Base-by-base conservation (phyloP, 2,329 filamentous ascomycete genomes). In the Didymella sp. region DNA sequence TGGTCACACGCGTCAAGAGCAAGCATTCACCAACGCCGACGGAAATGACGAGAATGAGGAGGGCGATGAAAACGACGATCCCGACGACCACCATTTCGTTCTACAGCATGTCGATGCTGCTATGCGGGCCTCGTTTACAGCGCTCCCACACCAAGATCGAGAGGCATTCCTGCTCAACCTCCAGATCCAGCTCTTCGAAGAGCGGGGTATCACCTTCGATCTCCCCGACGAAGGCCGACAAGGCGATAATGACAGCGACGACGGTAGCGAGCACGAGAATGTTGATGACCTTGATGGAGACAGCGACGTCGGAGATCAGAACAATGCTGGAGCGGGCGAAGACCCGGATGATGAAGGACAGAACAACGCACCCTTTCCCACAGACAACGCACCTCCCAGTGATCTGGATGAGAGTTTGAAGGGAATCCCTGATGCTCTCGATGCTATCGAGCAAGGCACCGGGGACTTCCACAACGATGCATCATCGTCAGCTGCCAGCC, bases 1-100 rank as follows among this genome's bases (percentile, higher is more conserved):
- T 3, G 71, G 70, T 5, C 53, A 50, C 5, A 70, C 64, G 1
- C 64, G 63, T 11, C 56, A 33, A 4, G 49, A 70, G 53, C 56
- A 64, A 44, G 12, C 48, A 37, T 8, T 15, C n/a, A n/a, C 27
- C 11, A 8, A 56, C 15, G 17, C 21, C 12, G n/a, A 49, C 4
- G 58, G 59, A 11, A 53, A 56, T 0, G 58, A 63, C 8, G 51
- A 63, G 1, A 58, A 60, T 4, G 56, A 56, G 1, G 47, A 57
- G 15, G 55, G 49, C 6, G 33, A 51, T 11, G 51, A 44, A 2
- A 57, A 61, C 1, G 61, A 59, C 3, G 51, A 61, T 0, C 44
- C 50, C 6, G 42, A 52, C 12, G 35, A 9, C 2, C 17, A 55
- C 3, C 51, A 58, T 13, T 27, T 44, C 2, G 62, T 64, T 2